phyloP scores from a whole-genome alignment of 768 basidiomycete species.

The Cystofilobasidium macerans region DNA sequence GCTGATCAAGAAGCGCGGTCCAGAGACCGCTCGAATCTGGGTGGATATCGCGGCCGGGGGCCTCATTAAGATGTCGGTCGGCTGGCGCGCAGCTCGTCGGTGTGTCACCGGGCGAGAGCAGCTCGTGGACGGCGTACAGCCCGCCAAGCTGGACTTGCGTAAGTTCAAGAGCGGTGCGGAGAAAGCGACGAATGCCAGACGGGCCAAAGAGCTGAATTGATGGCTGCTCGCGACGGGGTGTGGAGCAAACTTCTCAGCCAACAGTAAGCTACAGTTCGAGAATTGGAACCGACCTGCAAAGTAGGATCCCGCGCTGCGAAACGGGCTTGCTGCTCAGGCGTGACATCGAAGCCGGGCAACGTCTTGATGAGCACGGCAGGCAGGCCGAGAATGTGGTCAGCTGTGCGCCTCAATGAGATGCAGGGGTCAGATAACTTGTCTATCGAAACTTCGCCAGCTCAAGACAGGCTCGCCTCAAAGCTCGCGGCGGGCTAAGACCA shows the following conservation, averaged over 20 bases:
- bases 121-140: constrained; percentile 66
- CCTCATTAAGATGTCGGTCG: constrained; percentile 54
- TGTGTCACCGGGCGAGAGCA: constrained; percentile 51
- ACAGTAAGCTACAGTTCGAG: background rate
- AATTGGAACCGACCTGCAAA: constrained; percentile 16
- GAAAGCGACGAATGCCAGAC: constrained; percentile 60
- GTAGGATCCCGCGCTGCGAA: constrained; percentile 7
- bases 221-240: constrained; percentile 40
- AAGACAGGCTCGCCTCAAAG: too few relatives aligned
- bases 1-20: constrained; percentile 45
- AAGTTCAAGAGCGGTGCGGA: constrained; percentile 59
- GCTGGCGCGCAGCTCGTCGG: constrained; percentile 40
- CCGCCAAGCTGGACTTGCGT: constrained; percentile 54
- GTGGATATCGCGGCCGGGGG: constrained; percentile 51
- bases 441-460: too few relatives aligned
- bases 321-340: constrained; percentile 24
- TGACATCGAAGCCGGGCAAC: constrained; percentile 51
- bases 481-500: too few relatives aligned
- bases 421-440: background rate
- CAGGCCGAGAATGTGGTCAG: constrained; percentile 66
- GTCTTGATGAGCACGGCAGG: constrained; percentile 54
- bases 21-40: constrained; percentile 51
- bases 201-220: constrained; percentile 76
- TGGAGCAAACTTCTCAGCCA: background rate
- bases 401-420: constrained; percentile 35